These are phyloP conservation scores for Rhynchosporium graminicola DNA, from an alignment of 2,329 filamentous ascomycete species.

Conservation along the genomic window DNA sequence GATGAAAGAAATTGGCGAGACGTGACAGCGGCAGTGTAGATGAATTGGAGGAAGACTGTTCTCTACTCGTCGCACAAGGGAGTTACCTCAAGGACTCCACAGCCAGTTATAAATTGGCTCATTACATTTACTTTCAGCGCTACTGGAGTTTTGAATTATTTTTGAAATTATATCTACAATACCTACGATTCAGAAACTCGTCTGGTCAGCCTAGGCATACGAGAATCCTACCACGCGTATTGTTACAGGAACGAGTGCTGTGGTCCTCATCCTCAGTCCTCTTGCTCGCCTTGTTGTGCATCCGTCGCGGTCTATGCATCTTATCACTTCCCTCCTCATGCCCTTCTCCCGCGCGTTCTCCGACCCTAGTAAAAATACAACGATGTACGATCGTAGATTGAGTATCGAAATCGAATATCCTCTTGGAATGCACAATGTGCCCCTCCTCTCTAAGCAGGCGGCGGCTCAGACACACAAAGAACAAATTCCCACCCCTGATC, in stretches of 20 bases:
- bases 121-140: too few relatives aligned
- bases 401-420: background rate
- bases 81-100: too few relatives aligned
- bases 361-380: background rate
- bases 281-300: conserved; percentile 3
- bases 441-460: background rate
- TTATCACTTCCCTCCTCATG: background rate
- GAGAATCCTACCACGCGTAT: background rate
- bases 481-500: background rate
- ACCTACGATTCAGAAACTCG: background rate
- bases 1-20: too few relatives aligned
- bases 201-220: too few relatives aligned
- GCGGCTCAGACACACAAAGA: background rate
- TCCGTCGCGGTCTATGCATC: background rate
- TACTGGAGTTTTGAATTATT: too few relatives aligned
- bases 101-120: too few relatives aligned
- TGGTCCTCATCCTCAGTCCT: background rate
- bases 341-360: background rate
- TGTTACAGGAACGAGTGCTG: background rate
- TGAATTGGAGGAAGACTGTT: too few relatives aligned
- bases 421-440: background rate
- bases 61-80: too few relatives aligned
- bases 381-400: background rate
- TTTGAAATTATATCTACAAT: background rate
- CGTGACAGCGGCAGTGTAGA: too few relatives aligned